Base-by-base conservation (phyloP, 1,284 basidiomycete species). In the Ustilago trichophora region DNA sequence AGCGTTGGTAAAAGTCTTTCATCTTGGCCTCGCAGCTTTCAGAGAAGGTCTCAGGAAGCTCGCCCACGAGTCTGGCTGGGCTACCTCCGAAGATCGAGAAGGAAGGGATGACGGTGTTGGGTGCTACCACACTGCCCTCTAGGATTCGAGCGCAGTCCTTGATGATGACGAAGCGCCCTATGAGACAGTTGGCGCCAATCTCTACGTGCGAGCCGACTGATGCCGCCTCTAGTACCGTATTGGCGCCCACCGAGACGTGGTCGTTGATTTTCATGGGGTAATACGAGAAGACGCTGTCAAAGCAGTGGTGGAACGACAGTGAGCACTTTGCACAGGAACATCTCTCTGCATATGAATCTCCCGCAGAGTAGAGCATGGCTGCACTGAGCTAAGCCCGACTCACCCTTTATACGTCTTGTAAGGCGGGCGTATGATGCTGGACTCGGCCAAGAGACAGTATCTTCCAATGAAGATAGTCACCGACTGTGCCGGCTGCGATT, bases 251-350 rank as follows among this genome's bases (percentile, higher is more conserved):
- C 60, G 93, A 89, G 22, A 98, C 95, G 80, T 92, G 89, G 82
- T 98, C 94, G 2, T 92, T 91, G 24, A 98, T 88, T 81, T 95
- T 93, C 88, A 97, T 92, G 2, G 96, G 95, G 78, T 98, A 97
- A 83, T 96, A 98, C 73, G 96, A 97, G 86, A 96, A 97, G 56
- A 89, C 88, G 45, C 75, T 74, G 58, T 3, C 12, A 19, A 27
- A 43, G 19, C n/a, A 33, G 24, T 8, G 15, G 15, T 22, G 10
- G 16, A 27, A 3, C 9, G 7, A 13, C 11, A 4, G 46, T 46
- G 40, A 52, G 29, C 16, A 32, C 16, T 13, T 4, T 22, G 16
- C 3, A 18, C 34, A 24, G 29, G 16, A 29, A 29, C 11, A 10
- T 46, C 24, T 26, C n/a, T n/a, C n/a, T n/a, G n/a, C n/a, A n/a